phyloP scores from a whole-genome alignment of 1,139 yeast genomes.

The Taphrina deformans region DNA sequence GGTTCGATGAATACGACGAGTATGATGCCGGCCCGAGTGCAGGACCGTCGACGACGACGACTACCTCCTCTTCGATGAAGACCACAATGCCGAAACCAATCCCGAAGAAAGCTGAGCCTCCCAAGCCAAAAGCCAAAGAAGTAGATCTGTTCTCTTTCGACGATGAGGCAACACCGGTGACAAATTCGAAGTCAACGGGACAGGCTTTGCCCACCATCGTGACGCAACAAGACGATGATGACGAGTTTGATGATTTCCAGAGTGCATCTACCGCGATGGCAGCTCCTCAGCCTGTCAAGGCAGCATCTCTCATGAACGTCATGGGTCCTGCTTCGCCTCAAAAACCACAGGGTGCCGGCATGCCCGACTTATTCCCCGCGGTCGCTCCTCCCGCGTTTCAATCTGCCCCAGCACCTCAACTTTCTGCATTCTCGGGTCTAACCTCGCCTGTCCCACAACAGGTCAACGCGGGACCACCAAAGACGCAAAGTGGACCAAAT shows the following conservation, averaged over 20 bases:
- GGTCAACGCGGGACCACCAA: neutral
- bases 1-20: slow-evolving; percentile 71
- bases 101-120: slow-evolving; percentile 43
- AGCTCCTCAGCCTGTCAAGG: slow-evolving; percentile 37
- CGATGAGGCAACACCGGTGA: slow-evolving; percentile 55
- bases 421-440: neutral
- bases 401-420: slow-evolving; percentile 12
- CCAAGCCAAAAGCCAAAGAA: slow-evolving; percentile 45
- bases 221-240: slow-evolving; percentile 51
- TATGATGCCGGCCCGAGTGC: slow-evolving; percentile 44
- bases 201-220: slow-evolving; percentile 35
- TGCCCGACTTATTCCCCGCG: neutral
- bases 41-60: neutral
- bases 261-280: slow-evolving; percentile 54
- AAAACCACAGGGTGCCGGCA: slow-evolving; percentile 14
- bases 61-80: neutral
- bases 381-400: slow-evolving; percentile 2
- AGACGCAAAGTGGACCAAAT: slow-evolving; percentile 25
- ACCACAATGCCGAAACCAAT: slow-evolving; percentile 33
- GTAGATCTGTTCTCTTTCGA: slow-evolving; percentile 60
- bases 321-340: slow-evolving; percentile 33
- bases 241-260: slow-evolving; percentile 93
- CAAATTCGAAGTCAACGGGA: slow-evolving; percentile 43
- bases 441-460: slow-evolving; percentile 1
- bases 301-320: slow-evolving; percentile 28